Conservation (phyloP, 2,329 filamentous ascomycete species). For the Myriosclerotinia curreyana region DNA sequence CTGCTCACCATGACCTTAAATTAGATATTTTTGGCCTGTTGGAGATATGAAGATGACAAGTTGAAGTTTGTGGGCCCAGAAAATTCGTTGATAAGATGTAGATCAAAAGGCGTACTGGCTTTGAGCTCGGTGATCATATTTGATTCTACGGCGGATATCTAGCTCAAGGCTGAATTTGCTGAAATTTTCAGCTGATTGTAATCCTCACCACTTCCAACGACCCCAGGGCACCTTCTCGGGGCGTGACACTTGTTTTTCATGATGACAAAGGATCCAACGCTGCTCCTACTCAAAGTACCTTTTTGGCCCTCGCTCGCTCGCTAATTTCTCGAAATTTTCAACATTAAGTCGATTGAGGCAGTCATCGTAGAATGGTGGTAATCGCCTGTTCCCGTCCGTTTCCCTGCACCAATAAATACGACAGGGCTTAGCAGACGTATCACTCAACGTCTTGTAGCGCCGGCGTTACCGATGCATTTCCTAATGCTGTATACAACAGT, state of each 20-base stretch:
- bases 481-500: neutral
- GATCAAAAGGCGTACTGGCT: neutral
- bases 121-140: neutral
- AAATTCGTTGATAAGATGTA: neutral
- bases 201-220: neutral
- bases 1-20: neutral
- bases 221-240: neutral
- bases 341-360: neutral
- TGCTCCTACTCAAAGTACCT: neutral
- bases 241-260: neutral
- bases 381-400: neutral
- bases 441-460: neutral
- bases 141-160: neutral
- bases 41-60: neutral
- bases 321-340: neutral
- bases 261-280: neutral
- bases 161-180: neutral
- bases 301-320: neutral
- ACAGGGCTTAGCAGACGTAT: neutral
- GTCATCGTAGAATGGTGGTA: neutral
- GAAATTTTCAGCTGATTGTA: neutral
- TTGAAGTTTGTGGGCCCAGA: neutral
- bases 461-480: neutral
- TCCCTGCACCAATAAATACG: neutral
- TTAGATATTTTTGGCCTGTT: neutral